Base-by-base conservation (phyloP, 768 basidiomycete genomes). In the Rubroboletus satanas region DNA sequence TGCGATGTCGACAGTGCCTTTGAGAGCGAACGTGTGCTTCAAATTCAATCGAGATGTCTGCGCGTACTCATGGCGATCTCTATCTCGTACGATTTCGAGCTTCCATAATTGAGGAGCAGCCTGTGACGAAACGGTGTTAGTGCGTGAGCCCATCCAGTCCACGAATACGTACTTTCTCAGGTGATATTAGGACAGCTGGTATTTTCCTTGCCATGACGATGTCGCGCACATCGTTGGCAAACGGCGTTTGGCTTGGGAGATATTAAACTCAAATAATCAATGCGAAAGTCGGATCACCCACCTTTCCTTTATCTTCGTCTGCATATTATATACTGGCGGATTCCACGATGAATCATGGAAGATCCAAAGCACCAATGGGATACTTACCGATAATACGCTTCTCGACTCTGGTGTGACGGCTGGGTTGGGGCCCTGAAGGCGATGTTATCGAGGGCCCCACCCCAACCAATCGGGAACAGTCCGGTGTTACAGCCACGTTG, bases 31-130 rank as follows among this genome's bases (percentile, higher is more conserved):
- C 1, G 84, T 90, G 61, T 89, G 88, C 47, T 85, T 83, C 54
- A 77, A 61, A 11, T 45, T 66, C 5, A 72, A 59, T 41, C 70
- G 60, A 50, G 69, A 71, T 5, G 62, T 71, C 66, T 65, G 60
- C 14, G 61, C 64, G 28, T 63, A 59, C 32, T 72, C 74, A 23
- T 75, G 75, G 28, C 75, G 70, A 56, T 64, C 71, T 54, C 59
- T 65, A 52, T 86, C 83, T 66, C 81, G 83, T 28, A 88, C 72
- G 23, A 81, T 66, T 47, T 88, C 84, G 45, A 90, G 67, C 68
- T 81, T 84, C 87, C 88, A 90, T 4, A 90, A 72, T 65, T 90
- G 88, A 7, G 89, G 87, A n/a, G 87, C 81, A 5, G 85, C 81
- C 87, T 88, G 57, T 12, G 46, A 53, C 12, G 45, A 50, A 47